Conservation (phyloP, 2,329 filamentous ascomycete species). For the Ceratocystis smalleyi region DNA sequence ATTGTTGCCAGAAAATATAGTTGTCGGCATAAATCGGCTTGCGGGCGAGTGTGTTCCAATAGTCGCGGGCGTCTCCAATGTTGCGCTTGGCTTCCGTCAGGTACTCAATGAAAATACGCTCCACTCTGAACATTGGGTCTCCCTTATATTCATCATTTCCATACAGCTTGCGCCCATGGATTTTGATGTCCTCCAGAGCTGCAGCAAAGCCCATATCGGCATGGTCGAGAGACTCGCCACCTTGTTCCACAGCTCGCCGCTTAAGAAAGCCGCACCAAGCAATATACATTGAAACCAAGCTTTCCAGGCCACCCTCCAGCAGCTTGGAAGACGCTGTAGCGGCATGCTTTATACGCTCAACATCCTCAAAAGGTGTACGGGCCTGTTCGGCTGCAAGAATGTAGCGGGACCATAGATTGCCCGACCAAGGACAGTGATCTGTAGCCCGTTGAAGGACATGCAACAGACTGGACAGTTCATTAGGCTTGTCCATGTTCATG, state of each 20-base stretch:
- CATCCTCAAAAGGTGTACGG: conserved; percentile 57
- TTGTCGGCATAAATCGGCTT: conserved; percentile 54
- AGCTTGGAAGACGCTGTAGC: conserved; percentile 76
- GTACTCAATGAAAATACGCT: conserved; percentile 85
- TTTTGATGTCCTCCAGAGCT: conserved; percentile 69
- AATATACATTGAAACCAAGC: conserved; percentile 78
- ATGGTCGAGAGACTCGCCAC: conserved; percentile 72
- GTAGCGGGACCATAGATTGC: conserved; percentile 77
- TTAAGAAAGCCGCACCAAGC: conserved; percentile 92
- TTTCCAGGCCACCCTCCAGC: conserved; percentile 71
- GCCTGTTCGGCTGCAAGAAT: conserved; percentile 73
- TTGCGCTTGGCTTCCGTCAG: conserved; percentile 71
- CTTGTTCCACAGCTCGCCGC: conserved; percentile 57
- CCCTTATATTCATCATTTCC: conserved; percentile 58
- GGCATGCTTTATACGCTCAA: conserved; percentile 80
- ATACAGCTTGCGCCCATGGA: conserved; percentile 61
- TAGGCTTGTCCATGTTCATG: conserved; percentile 6
- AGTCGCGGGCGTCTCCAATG: conserved; percentile 56
- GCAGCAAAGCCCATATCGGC: conserved; percentile 79
- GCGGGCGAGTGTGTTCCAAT: conserved; percentile 56
- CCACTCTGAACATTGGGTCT: conserved; percentile 77
- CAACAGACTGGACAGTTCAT: conserved; percentile 32
- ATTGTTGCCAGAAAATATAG: conserved; percentile 87
- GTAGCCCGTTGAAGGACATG: conserved; percentile 68
- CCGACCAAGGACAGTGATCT: conserved; percentile 85